Conservation (phyloP, 148 eudicot genomes). For the Nepenthes mirabilis region DNA sequence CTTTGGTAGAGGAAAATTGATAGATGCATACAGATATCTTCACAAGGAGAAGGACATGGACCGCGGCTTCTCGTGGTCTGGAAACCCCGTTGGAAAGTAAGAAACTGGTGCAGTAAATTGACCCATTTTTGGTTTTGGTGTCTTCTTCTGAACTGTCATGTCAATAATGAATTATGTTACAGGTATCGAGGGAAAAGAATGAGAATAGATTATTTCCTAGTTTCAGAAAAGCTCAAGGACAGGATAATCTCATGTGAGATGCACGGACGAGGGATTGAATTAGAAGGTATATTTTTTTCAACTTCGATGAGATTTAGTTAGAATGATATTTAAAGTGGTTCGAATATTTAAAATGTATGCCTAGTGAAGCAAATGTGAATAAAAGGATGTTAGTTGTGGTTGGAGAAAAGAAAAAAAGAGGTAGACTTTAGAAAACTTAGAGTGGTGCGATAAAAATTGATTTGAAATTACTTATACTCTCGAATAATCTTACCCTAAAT, state of each 20-base stretch:
- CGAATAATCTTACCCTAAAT: too few relatives aligned
- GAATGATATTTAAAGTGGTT: not conserved
- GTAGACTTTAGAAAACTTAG: too few relatives aligned
- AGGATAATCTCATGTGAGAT: slow-evolving; percentile 69
- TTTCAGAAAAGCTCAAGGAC: slow-evolving; percentile 56
- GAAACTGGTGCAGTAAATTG: slow-evolving; percentile 3
- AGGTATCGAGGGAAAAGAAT: slow-evolving; percentile 98
- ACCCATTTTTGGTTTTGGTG: too few relatives aligned
- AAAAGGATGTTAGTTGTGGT: not conserved
- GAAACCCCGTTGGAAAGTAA: slow-evolving; percentile 90
- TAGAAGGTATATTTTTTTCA: slow-evolving; percentile 39
- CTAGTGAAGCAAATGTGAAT: not conserved
- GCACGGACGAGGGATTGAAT: slow-evolving; percentile 84
- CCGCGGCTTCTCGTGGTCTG: slow-evolving; percentile 94
- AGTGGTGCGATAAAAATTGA: too few relatives aligned
- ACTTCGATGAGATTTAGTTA: too few relatives aligned
- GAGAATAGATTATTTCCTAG: slow-evolving; percentile 85
- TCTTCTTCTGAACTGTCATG: too few relatives aligned
- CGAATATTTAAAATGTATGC: not conserved
- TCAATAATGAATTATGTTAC: slow-evolving; percentile 11
- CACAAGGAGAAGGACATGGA: slow-evolving; percentile 88
- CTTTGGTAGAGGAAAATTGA: slow-evolving; percentile 57
- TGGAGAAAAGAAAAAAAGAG: not conserved
- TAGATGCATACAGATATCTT: slow-evolving; percentile 79
- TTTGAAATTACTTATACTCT: too few relatives aligned